Evolutionary conservation across 1,284 basidiomycete species (phyloP).

Genomic region (Exobasidium rhododendri): DNA sequence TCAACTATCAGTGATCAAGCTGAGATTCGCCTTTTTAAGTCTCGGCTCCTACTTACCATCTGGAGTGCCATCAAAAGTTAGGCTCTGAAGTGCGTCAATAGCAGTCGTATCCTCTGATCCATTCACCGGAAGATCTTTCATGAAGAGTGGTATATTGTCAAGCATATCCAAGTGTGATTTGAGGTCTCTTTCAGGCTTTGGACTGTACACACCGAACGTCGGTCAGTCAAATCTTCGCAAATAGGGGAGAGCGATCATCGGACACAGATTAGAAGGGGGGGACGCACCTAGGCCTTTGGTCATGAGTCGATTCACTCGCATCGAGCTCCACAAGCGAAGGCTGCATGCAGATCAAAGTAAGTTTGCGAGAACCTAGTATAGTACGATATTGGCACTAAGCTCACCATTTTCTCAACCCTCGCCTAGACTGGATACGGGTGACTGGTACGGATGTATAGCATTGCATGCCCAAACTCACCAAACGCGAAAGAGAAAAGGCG

Average conservation of each 20-base stretch:
- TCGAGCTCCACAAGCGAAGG: neutral
- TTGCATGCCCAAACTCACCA: too few relatives aligned
- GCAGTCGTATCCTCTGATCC: constrained; percentile 56
- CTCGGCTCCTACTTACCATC: constrained; percentile 69
- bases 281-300: neutral
- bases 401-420: too few relatives aligned
- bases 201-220: too few relatives aligned
- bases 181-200: constrained; percentile 1
- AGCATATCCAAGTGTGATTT: constrained; percentile 22
- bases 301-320: neutral
- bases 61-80: constrained; percentile 83
- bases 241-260: too few relatives aligned
- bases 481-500: too few relatives aligned
- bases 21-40: neutral
- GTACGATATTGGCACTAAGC: too few relatives aligned
- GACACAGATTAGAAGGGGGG: neutral
- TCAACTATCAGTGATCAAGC: neutral
- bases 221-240: too few relatives aligned
- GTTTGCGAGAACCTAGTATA: too few relatives aligned
- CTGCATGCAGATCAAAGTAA: too few relatives aligned
- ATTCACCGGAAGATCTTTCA: constrained; percentile 71
- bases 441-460: too few relatives aligned
- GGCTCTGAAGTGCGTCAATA: constrained; percentile 77
- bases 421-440: too few relatives aligned
- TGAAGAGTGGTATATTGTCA: constrained; percentile 72